Conservation (phyloP, 495 filamentous ascomycete species). For the Aspergillus carlsbadensis region DNA sequence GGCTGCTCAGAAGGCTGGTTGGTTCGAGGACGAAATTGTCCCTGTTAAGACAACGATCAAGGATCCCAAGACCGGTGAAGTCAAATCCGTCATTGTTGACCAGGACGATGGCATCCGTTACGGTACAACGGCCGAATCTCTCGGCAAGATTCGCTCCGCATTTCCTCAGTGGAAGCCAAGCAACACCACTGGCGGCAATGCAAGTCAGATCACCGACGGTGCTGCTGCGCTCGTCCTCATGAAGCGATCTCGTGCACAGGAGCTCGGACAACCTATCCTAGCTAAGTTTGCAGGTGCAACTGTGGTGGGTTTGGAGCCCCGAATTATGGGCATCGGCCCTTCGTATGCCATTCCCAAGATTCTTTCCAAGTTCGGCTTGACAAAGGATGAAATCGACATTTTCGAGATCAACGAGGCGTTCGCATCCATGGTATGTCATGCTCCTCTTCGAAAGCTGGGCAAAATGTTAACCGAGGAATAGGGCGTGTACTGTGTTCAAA, state of each 20-base stretch:
- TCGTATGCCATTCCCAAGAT: slow-evolving; percentile 93
- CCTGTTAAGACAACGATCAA: slow-evolving; percentile 80
- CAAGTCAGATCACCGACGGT: slow-evolving; percentile 91
- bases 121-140: slow-evolving; percentile 78
- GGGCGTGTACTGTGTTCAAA: slow-evolving; percentile 81
- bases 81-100: slow-evolving; percentile 72
- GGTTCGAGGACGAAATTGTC: slow-evolving; percentile 88
- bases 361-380: slow-evolving; percentile 71
- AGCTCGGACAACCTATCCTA: slow-evolving; percentile 83
- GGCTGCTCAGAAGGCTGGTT: slow-evolving; percentile 84
- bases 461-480: slow-evolving; percentile 18
- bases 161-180: slow-evolving; percentile 88
- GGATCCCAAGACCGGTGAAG: slow-evolving; percentile 75
- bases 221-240: slow-evolving; percentile 88
- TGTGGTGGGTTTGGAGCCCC: slow-evolving; percentile 78
- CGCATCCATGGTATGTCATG: slow-evolving; percentile 73
- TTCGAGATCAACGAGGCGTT: slow-evolving; percentile 97
- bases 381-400: slow-evolving; percentile 79
- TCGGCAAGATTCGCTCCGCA: slow-evolving; percentile 82
- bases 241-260: slow-evolving; percentile 82
- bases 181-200: slow-evolving; percentile 86
- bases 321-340: slow-evolving; percentile 97
- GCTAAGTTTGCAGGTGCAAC: slow-evolving; percentile 92
- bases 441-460: not conserved
- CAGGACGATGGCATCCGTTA: slow-evolving; percentile 88